Base-by-base conservation (phyloP, 2,329 filamentous ascomycete genomes). In the Thielaviopsis musarum region DNA sequence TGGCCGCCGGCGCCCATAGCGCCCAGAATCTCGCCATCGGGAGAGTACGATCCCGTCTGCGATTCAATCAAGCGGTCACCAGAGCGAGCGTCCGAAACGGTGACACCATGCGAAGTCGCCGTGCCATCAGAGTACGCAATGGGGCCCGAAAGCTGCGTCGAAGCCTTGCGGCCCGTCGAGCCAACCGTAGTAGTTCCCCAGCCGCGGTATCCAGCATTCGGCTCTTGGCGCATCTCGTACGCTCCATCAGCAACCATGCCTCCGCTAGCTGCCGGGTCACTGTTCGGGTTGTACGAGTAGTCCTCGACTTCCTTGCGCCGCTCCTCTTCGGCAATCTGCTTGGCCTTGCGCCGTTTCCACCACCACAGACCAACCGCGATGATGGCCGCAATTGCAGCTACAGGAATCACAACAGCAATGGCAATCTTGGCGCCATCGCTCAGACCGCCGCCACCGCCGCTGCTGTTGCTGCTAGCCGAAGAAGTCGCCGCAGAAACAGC, bases 221-320 rank as follows among this genome's bases (percentile, higher is more conserved):
- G 79, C 63, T 89, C 87, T 67, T 95, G 88, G 61, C 82, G 79
- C 84, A 91, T 90, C 69, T 91, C 83, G 65, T 83, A 83, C 51
- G 78, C 73, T 58, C 78, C 78, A 58, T 79, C 81, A 5, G 67
- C 67, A 21, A 71, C 70, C 41, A 69, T 69, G 48, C 70, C 69
- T 13, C 74, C 73, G 6, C 73, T 79, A 13, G 95, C 76, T 0
- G 87, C 89, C 0, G 91, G 89, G 68, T 96, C 91, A 62, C 90
- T 85, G 72, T 97, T 97, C n/a, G 93, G 93, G 70, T 97, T 97
- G 76, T 91, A 97, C 34, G 87, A 85, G 69, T 97, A 97, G 69
- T 97, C 93, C 70, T 97, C 91, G 12, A 96, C 90, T 72, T 98
- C 93, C 74, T 96, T 96, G 64, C 91, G 82, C 56, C 93, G 82